Conservation (phyloP, 2,329 filamentous ascomycete species). For the Pochonia chlamydosporia region DNA sequence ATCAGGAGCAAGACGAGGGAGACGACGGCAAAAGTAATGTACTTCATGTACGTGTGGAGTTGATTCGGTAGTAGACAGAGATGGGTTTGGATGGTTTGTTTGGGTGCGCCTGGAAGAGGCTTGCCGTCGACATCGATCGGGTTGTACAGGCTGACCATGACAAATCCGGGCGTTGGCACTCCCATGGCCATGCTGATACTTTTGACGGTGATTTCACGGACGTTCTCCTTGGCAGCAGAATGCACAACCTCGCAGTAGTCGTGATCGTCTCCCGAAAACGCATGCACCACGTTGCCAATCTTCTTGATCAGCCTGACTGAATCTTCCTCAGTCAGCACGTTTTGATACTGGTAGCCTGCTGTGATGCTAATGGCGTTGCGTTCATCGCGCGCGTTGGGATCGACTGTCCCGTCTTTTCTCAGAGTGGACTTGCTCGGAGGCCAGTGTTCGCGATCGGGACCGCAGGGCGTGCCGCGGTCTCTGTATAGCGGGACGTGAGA, state of each 20-base stretch:
- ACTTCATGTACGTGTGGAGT: conserved; percentile 75
- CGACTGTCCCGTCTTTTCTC: conserved; percentile 41
- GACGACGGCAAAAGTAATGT: conserved; percentile 57
- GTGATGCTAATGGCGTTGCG: conserved; percentile 73
- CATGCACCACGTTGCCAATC: conserved; percentile 74
- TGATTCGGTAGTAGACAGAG: conserved; percentile 89
- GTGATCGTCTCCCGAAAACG: conserved; percentile 95
- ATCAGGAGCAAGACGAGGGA: conserved; percentile 44
- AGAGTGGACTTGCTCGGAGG: conserved; percentile 58
- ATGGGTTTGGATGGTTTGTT: conserved; percentile 73
- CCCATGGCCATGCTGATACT: conserved; percentile 96
- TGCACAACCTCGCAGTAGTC: conserved; percentile 94
- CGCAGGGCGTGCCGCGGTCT: conserved; percentile 76
- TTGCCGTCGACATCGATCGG: conserved; percentile 62
- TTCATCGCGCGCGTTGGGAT: conserved; percentile 26
- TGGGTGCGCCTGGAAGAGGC: conserved; percentile 35
- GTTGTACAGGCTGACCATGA: conserved; percentile 88
- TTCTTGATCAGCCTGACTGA: conserved; percentile 70
- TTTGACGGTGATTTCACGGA: conserved; percentile 89
- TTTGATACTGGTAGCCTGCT: conserved; percentile 92
- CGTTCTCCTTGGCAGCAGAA: conserved; percentile 57
- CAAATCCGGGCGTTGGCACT: conserved; percentile 77
- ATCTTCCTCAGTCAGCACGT: conserved; percentile 74
- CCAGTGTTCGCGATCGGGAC: conserved; percentile 77
- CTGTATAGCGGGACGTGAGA: conserved; percentile 90